Conservation (phyloP, 2,329 filamentous ascomycete species). For the Colletotrichum sp. region DNA sequence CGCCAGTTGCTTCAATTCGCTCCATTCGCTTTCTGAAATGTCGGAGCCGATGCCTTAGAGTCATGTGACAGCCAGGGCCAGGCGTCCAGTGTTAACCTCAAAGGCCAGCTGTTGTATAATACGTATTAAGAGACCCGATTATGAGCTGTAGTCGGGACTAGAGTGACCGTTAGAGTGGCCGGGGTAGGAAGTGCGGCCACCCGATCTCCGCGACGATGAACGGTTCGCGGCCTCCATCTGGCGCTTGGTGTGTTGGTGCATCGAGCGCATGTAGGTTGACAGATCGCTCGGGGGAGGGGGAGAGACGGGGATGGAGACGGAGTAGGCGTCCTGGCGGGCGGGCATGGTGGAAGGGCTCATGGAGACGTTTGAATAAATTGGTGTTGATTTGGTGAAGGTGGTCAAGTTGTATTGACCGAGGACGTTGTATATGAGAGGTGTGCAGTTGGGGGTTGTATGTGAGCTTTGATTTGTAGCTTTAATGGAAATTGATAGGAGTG, state of each 20-base stretch:
- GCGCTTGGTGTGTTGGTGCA: conserved; percentile 69
- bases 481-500: background rate
- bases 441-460: background rate
- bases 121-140: background rate
- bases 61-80: background rate
- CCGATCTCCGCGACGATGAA: conserved; percentile 37
- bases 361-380: background rate
- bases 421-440: background rate
- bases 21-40: background rate
- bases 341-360: conserved; percentile 37
- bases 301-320: conserved; percentile 38
- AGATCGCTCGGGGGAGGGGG: conserved; percentile 50
- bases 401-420: background rate
- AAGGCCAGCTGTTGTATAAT: background rate
- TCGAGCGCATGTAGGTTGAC: conserved; percentile 63
- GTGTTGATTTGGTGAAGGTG: background rate
- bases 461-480: background rate
- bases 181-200: conserved; percentile 16
- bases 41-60: no score
- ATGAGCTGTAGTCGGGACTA: conserved; percentile 3
- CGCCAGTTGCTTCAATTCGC: background rate
- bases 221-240: conserved; percentile 66
- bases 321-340: conserved; percentile 39
- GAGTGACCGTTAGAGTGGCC: conserved; percentile 33
- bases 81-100: fast-evolving